Base-by-base conservation (phyloP, 495 filamentous ascomycete species). In the Friedmanniomyces simplex region DNA sequence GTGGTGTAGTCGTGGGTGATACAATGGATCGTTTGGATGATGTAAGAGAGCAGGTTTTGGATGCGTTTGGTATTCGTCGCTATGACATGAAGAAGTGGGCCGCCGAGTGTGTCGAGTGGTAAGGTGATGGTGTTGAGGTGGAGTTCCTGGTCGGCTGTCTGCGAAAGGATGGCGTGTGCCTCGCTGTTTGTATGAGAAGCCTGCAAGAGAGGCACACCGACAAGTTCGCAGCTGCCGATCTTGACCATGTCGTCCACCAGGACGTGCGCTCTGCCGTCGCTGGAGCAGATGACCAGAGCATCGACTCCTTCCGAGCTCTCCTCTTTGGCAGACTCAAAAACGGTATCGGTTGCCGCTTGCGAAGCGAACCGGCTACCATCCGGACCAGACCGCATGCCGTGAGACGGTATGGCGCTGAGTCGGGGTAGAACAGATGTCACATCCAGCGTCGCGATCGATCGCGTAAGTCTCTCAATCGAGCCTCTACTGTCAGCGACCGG, bases 201-300 rank as follows among this genome's bases (percentile, higher is more conserved):
- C 67, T 94, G 86, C 21, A 69, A 58, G n/a, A 63, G 39, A 45
- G 42, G 57, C 42, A 20, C 47, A 8, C 49, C 54, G 26, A 82
- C 64, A 7, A 26, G 18, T 2, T 14, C 72, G 67, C 51, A 89
- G 80, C 20, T 81, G 1, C 93, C 89, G 55, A 95, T 86, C 54
- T 87, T 77, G 63, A 96, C 91, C 16, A 86, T 91, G 65, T 96
- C 88, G 68, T 94, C 96, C 52, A 96, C 88, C 55, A 85, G 86
- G 28, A 95, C 71, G 61, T 91, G 84, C 32, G 95, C 77, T n/a
- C 74, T 80, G 28, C 90, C 89, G 65, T 89, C 82, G 55, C 80
- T 76, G n/a, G 83, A 86, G 2, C 85, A 88, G 1, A 87, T 78
- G 3, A 95, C 72, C 57, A 98, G 79, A 14, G 94, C 83, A 72